Evolutionary conservation across 768 basidiomycete genomes (phyloP), one percentile per base, ranked within the genome.

Genomic region (Russula ochroleuca): DNA sequence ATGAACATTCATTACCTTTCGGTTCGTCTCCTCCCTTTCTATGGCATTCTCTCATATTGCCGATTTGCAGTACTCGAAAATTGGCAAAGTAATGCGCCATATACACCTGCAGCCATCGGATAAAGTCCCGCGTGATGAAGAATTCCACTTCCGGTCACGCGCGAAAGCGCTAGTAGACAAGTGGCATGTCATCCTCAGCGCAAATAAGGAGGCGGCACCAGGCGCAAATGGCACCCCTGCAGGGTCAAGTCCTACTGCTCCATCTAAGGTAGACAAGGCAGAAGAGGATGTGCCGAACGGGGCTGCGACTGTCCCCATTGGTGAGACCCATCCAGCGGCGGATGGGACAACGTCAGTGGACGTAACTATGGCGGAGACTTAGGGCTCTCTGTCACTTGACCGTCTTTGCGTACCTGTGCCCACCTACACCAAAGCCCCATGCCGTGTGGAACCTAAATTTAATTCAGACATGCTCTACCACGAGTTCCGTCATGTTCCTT

Each of bases 31-130:
- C 64, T 59, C 62, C 49, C 8, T 23, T 48, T 48, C 23, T 25
- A 50, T 15, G 28, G 49, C 11, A 31, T 31, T 33, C 35, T 19
- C 52, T 57, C 31, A n/a, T 57, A 21, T 52, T 53, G 31, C 41
- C 40, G 2, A 43, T 35, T 15, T 13, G 21, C 54, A 65, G 85
- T 86, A 85, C 75, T 92, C 90, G 55, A 90, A 91, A 74, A 88
- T 90, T 67, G 85, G 84, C 74, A 88, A 88, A 78, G 91, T 94
- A 38, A 91, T 94, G 89, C 89, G 90, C 69, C 90, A 92, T 75
- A 90, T 94, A 69, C 78, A 85, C 31, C 78, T 80, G 8, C 79
- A 90, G 9, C 49, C 73, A 6, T 74, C 77, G 40, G 78, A 79
- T 19, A 81, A 78, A 69, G 82, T 92, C 21, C 88, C 90, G 5